Base-by-base conservation (phyloP, 208 protist genomes). In the Giardia muris region DNA sequence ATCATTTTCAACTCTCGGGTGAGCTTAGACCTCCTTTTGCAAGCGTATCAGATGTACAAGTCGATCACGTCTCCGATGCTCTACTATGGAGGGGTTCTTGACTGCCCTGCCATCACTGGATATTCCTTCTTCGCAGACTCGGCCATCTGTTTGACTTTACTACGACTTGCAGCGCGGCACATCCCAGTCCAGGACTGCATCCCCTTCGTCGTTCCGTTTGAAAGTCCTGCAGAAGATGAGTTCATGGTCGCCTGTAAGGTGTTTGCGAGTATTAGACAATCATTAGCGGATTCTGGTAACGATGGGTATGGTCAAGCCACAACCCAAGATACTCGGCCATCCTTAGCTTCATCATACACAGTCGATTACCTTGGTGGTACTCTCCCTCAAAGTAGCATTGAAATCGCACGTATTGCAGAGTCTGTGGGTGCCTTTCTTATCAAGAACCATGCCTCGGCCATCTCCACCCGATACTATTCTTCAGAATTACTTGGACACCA, bases 1-100 rank as follows among this genome's bases (percentile, higher is more conserved):
- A 76, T 76, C 57, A 76, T 76, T 76, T 76, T 76, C 30, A 76
- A 76, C 30, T 76, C 57, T 76, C 57, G 57, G 19, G 57, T 76
- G 57, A 76, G 57, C 57, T 30, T 76, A 30, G 57, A 76, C 57
- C 10, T 76, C 19, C 57, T 76, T 30, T 30, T 76, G 57, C 57
- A 76, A 30, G 57, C 57, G 57, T 30, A 76, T 76, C 19, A 10
- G 19, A 76, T 76, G 57, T 76, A 76, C 57, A 76, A 30, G 30
- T 76, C 57, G 10, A 76, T 76, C 10, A 30, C 10, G 57, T 39
- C 57, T 76, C 57, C 57, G 19, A 30, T 76, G 57, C 19, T 76
- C 19, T 76, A 76, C 30, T 76, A 76, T 76, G 57, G 57, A 10
- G 57, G 57, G 57, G 19, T 76, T 76, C 57, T 76, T 30, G 57